Evolutionary conservation across 108 stramenopile species (phyloP).

Genomic region (Stephanodiscus minutulus): DNA sequence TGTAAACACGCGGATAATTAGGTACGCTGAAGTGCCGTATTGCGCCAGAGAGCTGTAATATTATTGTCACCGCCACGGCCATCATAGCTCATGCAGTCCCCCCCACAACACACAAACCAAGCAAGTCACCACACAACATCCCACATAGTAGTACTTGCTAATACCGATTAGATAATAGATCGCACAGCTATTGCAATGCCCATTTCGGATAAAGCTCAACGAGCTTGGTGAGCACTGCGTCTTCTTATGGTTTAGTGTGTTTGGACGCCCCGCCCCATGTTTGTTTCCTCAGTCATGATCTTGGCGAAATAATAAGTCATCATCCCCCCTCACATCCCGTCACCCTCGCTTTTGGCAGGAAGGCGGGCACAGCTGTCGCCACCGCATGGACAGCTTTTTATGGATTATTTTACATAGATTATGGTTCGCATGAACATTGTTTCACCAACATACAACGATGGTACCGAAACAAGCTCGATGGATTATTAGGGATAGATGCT

Average conservation of each 20-base stretch:
- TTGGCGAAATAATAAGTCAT: not conserved
- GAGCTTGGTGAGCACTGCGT: constrained; percentile 33
- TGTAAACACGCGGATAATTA: no score
- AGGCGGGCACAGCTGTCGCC: constrained; percentile 42
- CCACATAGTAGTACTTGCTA: no score
- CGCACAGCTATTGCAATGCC: constrained; percentile 14
- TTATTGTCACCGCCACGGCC: no score
- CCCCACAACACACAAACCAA: no score
- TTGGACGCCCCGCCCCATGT: not conserved
- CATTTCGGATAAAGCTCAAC: constrained; percentile 47
- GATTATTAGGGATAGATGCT: constrained; percentile 37
- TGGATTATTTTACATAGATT: constrained; percentile 46
- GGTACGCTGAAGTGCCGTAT: no score
- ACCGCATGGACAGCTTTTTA: constrained; percentile 46
- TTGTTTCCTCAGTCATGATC: not conserved
- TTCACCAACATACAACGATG: constrained; percentile 48
- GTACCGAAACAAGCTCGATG: constrained; percentile 45
- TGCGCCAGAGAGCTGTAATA: no score
- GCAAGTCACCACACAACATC: no score
- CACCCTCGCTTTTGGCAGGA: constrained; percentile 19
- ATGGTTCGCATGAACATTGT: constrained; percentile 42
- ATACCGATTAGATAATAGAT: no score
- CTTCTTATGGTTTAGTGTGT: not conserved
- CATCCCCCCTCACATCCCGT: not conserved
- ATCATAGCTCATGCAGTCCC: no score